Evolutionary conservation across 805 yeast genomes (phyloP), one percentile per base, ranked within the genome.

Genomic region (Yarrowia yakushimensis): DNA sequence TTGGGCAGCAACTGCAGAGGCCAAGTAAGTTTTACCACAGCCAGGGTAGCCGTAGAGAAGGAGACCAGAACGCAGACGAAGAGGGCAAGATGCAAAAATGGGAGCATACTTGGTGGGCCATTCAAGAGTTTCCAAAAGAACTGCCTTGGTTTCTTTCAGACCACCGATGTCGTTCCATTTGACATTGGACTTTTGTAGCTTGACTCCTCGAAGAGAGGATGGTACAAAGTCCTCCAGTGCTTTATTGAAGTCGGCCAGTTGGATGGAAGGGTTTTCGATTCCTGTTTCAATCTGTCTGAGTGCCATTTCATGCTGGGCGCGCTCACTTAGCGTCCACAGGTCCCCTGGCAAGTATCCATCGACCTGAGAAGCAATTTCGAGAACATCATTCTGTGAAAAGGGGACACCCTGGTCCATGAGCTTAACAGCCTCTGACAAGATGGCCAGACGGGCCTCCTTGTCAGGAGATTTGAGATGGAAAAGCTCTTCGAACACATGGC

Each of bases 71-170:
- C 98, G 80, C 60, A 93, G 78, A 62, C 98, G 77, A 60, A 93
- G 76, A 0, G 98, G 96, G 69, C 96, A 90, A 65, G 84, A 84
- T 17, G 86, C 85, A 74, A 94, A 93, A n/a, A 93, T 90, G 6
- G 97, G 97, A 0, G 97, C 96, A 71, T 93, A 93, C 69, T 86
- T 90, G 1, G 96, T 90, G 1, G 99, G 99, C 97, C 97, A 93
- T 70, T 94, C 98, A 33, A 93, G 75, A 0, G 98, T 94, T 71
- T 93, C 98, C 59, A 90, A 73, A 10, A 93, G 74, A 0, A 90
- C 77, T 10, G 81, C 78, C 70, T 93, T 93, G 1, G 96, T 94
- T 15, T 84, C 87, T 18, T 76, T 76, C 62, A 93, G 76, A 0
- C 97, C 99, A 7, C 98, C 99, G 66, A 93, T 90, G 67, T 91